Evolutionary conservation across 257 asterid species (phyloP), one percentile per base, ranked within the genome.

Genomic region (Przewalskia tangutica): DNA sequence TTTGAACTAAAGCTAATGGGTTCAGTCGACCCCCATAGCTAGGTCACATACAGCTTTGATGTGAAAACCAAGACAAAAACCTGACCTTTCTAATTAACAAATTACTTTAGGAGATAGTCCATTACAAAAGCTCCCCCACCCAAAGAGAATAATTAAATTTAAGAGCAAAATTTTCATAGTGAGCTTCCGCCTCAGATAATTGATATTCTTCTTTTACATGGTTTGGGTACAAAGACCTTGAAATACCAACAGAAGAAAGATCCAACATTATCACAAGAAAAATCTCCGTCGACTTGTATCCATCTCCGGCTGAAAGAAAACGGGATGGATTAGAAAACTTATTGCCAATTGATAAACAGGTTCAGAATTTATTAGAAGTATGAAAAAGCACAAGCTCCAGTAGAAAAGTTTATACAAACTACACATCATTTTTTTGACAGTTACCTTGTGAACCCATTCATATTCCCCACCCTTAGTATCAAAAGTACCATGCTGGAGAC

Each of bases 381-480:
- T 10, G 3, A 5, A n/a, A 60, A 44, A 50, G n/a, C 65, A 20
- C 2, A 12, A 11, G 46, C 32, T 48, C 38, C 42, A 13, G 40
- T n/a, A 48, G 12, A 23, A 46, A 20, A 38, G 42, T 51, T 70
- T 8, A 36, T 34, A 59, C 10, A 65, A 86, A 56, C 27, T 27
- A 6, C 32, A 46, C 6, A 44, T 12, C 18, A 16, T 2, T 40
- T 16, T 18, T 4, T 46, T 53, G 32, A 65, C 60, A 23, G 84
- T 85, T 83, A 93, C 98, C 98, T 94, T 95, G 89, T 94, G 99
- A 70, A 89, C 94, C 99, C 99, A 95, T 87, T 95, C 98, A 77
- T 88, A 95, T 89, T 95, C 99, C 77, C 98, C 97, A 68, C 93
- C 93, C 87, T 86, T 91, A 0, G 98, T 90, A 84, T 94, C 97